A percentile compares a stretch with the other conserved stretches of the same genome.
Evolutionary conservation across 2,329 filamentous ascomycete genomes (phyloP).

Genomic region (Penicillium sp.): DNA sequence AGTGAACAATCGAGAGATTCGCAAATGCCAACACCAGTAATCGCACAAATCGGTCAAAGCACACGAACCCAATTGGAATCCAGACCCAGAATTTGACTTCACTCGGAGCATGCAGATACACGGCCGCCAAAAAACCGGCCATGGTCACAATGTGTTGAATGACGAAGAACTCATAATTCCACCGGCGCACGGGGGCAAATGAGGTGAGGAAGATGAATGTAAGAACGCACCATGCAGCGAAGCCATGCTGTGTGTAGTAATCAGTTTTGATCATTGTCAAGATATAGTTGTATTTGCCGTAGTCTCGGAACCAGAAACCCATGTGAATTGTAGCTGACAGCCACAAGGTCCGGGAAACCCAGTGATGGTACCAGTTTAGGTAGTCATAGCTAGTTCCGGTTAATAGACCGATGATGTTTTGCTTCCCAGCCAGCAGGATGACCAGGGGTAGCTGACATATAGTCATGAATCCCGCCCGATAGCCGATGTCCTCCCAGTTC

Average conservation of each 20-base stretch:
- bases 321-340: constrained; percentile 53
- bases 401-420: constrained; percentile 50
- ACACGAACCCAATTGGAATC: constrained; percentile 45
- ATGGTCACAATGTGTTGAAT: constrained; percentile 52
- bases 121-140: constrained; percentile 44
- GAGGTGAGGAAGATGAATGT: constrained; percentile 52
- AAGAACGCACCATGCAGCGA: constrained; percentile 51
- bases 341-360: constrained; percentile 50
- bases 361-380: constrained; percentile 52
- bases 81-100: constrained; percentile 45
- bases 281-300: constrained; percentile 51
- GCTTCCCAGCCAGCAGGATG: constrained; percentile 53
- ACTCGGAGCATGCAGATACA: constrained; percentile 47
- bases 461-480: constrained; percentile 52
- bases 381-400: constrained; percentile 48
- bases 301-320: constrained; percentile 52
- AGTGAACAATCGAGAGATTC: constrained; percentile 42
- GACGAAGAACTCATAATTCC: constrained; percentile 54
- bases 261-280: constrained; percentile 46
- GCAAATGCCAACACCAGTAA: constrained; percentile 32
- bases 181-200: constrained; percentile 45
- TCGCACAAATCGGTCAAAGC: constrained; percentile 42
- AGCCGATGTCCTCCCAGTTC: constrained; percentile 55
- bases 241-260: constrained; percentile 47
- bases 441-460: constrained; percentile 54